Percentiles rank a stretch among this genome's conserved stretches.
Conservation (phyloP, 345 rosid species). For the Bretschneidera sinensis region DNA sequence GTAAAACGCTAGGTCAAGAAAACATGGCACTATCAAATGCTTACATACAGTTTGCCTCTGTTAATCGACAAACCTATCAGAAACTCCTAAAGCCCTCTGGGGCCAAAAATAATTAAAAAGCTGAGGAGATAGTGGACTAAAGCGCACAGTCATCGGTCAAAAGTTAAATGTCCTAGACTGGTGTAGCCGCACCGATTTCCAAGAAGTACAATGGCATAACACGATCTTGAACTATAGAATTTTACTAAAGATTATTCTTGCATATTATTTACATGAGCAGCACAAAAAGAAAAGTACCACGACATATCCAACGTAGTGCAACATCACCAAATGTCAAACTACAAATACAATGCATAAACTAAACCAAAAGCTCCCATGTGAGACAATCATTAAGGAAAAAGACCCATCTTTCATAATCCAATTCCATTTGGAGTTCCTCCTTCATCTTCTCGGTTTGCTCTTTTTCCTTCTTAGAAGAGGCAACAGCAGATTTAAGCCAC, state of each 20-base stretch:
- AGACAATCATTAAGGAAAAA: not conserved
- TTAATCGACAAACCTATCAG: not conserved
- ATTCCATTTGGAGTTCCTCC: constrained; percentile 44
- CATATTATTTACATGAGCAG: too few species aligned
- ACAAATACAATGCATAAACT: not conserved
- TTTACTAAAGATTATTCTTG: too few species aligned
- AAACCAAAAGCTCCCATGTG: not conserved
- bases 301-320: not conserved
- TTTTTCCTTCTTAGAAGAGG: constrained; percentile 77
- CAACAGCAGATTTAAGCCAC: constrained; percentile 68
- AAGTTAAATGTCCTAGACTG: not conserved
- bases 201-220: not conserved
- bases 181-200: not conserved
- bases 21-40: too few species aligned
- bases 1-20: too few species aligned
- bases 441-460: constrained; percentile 63
- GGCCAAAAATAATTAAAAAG: not conserved
- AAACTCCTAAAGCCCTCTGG: not conserved
- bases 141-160: not conserved
- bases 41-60: too few species aligned
- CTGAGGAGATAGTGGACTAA: too few species aligned
- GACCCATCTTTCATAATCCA: constrained; percentile 63
- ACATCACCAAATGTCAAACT: too few species aligned
- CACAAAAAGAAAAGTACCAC: not conserved
- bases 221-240: not conserved